Evolutionary conservation across 2,329 filamentous ascomycete genomes (phyloP).

Genomic region (Aspergillus bombycis): DNA sequence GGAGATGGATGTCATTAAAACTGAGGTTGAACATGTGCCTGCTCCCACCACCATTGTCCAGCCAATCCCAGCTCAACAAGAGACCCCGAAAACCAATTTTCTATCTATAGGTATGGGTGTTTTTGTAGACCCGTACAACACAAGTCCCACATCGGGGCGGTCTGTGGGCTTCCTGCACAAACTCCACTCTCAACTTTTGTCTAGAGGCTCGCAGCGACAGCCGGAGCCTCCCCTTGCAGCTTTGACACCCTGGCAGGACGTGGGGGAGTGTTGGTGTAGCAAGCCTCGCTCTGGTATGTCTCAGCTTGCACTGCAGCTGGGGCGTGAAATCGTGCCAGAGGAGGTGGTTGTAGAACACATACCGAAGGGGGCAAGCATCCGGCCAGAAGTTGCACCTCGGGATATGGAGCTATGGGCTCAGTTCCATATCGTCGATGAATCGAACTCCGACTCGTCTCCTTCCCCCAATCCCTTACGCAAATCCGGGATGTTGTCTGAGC

Average conservation of each 20-base stretch:
- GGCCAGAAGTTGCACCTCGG: slow-evolving; percentile 64
- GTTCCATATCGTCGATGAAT: slow-evolving; percentile 49
- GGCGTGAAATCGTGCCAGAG: slow-evolving; percentile 62
- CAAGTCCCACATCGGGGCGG: slow-evolving; percentile 59
- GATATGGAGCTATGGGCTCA: slow-evolving; percentile 72
- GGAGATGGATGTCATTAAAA: slow-evolving; percentile 30
- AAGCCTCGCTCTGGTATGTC: slow-evolving; percentile 47
- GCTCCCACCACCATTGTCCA: slow-evolving; percentile 24
- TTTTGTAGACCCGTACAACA: slow-evolving; percentile 60
- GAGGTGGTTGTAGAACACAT: slow-evolving; percentile 76
- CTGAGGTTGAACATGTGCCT: slow-evolving; percentile 26
- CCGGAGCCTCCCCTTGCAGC: slow-evolving; percentile 56
- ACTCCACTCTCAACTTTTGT: slow-evolving; percentile 17
- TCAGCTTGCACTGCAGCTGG: slow-evolving; percentile 45
- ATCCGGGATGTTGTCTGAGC: slow-evolving; percentile 6
- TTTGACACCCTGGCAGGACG: slow-evolving; percentile 71
- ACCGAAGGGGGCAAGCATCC: slow-evolving; percentile 61
- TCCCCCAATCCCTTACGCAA: background rate
- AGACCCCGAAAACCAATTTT: slow-evolving; percentile 66
- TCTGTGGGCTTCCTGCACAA: slow-evolving; percentile 23
- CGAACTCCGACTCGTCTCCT: background rate
- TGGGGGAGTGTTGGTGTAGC: slow-evolving; percentile 88
- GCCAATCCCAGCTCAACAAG: slow-evolving; percentile 19
- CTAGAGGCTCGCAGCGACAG: slow-evolving; percentile 17
- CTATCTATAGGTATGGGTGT: slow-evolving; percentile 70